Evolutionary conservation across 2,329 filamentous ascomycete genomes (phyloP).

Genomic region (Podosphaera aphanis): DNA sequence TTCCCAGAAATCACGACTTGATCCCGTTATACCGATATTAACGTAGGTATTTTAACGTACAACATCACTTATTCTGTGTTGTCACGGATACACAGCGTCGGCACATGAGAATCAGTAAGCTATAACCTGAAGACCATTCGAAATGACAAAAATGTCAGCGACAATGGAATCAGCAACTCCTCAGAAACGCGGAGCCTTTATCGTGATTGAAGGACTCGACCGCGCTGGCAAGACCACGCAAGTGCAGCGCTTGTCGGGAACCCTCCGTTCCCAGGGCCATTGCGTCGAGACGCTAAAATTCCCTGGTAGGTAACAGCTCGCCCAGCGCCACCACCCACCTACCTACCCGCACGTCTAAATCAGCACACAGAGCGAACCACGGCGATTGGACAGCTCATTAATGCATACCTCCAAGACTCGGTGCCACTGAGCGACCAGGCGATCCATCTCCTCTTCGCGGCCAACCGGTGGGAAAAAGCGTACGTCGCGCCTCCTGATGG

Average conservation of each 20-base stretch:
- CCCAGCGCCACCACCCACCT: not conserved
- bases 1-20: no score
- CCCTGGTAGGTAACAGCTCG: conserved; percentile 28
- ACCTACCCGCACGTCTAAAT: conserved; percentile 2
- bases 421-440: conserved; percentile 42
- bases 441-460: conserved; percentile 49
- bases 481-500: conserved; percentile 3
- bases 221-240: conserved; percentile 52
- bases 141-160: no score
- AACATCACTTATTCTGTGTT: no score
- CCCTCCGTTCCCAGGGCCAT: conserved; percentile 25
- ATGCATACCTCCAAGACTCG: conserved; percentile 36
- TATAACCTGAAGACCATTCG: no score
- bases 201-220: conserved; percentile 51
- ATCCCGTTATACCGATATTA: no score
- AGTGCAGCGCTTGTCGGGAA: conserved; percentile 31
- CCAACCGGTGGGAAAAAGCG: conserved; percentile 43
- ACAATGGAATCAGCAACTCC: not conserved
- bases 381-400: conserved; percentile 44
- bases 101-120: no score
- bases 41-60: no score
- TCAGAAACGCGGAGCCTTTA: conserved; percentile 29
- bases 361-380: conserved; percentile 34
- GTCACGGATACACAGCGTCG: no score
- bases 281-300: conserved; percentile 38